Conservation (phyloP, 2,329 filamentous ascomycete genomes). For the Arthroderma sp. region DNA sequence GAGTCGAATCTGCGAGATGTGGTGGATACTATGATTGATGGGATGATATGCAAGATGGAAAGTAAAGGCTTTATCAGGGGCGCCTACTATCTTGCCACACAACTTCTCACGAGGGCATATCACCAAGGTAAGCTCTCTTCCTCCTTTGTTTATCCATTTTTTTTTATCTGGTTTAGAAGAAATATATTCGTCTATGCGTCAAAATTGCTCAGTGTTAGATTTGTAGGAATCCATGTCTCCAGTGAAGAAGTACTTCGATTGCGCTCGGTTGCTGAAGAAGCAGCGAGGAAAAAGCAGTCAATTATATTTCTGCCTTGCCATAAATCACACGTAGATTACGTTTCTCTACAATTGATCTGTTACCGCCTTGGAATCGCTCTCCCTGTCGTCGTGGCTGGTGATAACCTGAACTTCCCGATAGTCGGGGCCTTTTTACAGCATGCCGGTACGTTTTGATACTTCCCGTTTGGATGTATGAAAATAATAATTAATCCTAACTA, state of each 20-base stretch:
- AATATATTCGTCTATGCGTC: too few relatives aligned
- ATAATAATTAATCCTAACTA: neutral
- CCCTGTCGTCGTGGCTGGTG: slow-evolving; percentile 84
- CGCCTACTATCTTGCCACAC: slow-evolving; percentile 79
- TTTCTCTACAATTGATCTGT: slow-evolving; percentile 87
- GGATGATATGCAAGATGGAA: slow-evolving; percentile 99
- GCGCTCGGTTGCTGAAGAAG: slow-evolving; percentile 67
- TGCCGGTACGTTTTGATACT: slow-evolving; percentile 43
- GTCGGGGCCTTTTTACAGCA: slow-evolving; percentile 85
- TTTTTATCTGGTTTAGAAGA: neutral
- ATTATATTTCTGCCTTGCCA: slow-evolving; percentile 95
- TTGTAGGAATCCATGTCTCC: slow-evolving; percentile 68
- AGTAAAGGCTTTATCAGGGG: slow-evolving; percentile 82
- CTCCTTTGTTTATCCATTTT: neutral
- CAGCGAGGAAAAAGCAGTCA: slow-evolving; percentile 76
- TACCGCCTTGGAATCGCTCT: slow-evolving; percentile 81
- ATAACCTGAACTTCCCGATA: slow-evolving; percentile 89
- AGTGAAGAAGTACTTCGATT: slow-evolving; percentile 83
- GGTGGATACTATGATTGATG: slow-evolving; percentile 73
- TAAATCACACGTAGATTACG: slow-evolving; percentile 90
- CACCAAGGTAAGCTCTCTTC: slow-evolving; percentile 51
- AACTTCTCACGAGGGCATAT: slow-evolving; percentile 82
- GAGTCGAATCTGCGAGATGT: slow-evolving; percentile 64
- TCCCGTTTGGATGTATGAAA: neutral
- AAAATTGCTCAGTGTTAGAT: neutral